Evolutionary conservation across 345 rosid species (phyloP).

Genomic region (Hevea brasiliensis): DNA sequence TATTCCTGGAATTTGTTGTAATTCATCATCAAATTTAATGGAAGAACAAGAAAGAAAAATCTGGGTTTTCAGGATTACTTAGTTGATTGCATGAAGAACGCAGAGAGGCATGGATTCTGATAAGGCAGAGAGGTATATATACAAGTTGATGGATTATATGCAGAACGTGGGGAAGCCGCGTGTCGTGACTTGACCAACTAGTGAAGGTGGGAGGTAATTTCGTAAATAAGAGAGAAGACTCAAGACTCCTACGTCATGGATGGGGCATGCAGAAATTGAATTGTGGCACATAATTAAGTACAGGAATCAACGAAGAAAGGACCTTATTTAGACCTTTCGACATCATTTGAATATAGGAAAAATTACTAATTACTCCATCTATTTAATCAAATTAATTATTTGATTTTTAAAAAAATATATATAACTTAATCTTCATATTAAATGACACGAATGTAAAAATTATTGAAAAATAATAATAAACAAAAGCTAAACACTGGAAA

Average conservation of each 20-base stretch:
- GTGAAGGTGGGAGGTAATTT: background rate
- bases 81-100: no score
- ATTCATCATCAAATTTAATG: no score
- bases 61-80: background rate
- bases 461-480: no score
- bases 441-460: no score
- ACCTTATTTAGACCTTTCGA: background rate
- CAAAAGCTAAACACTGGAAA: no score
- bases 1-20: conserved; percentile 14
- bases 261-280: background rate
- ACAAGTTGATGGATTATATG: background rate
- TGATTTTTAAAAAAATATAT: no score
- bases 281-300: background rate
- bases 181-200: background rate
- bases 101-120: no score
- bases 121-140: no score
- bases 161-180: background rate
- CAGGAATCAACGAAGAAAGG: conserved; percentile 1
- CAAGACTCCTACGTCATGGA: background rate
- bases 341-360: no score
- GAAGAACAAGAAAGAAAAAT: background rate
- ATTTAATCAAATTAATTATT: no score
- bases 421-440: no score
- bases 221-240: background rate
- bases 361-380: no score